phyloP scores from a whole-genome alignment of 2,329 filamentous ascomycete species.

The Apiospora arundinis region DNA sequence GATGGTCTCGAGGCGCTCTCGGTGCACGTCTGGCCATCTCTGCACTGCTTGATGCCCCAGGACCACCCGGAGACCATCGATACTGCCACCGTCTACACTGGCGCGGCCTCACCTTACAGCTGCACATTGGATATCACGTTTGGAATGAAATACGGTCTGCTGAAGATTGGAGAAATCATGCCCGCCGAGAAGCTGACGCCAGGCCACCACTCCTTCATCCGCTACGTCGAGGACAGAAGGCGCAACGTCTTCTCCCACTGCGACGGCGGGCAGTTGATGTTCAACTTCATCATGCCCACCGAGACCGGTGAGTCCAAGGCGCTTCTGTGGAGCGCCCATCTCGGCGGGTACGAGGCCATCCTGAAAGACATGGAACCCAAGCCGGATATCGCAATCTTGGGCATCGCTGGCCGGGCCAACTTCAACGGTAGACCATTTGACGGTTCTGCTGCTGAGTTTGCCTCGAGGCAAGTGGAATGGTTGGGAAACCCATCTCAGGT shows the following conservation, averaged over 20 bases:
- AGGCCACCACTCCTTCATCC: constrained; percentile 24
- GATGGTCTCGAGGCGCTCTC: constrained; percentile 25
- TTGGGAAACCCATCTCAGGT: constrained; percentile 5
- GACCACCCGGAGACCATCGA: constrained; percentile 28
- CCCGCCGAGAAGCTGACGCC: constrained; percentile 24
- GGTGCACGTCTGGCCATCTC: constrained; percentile 33
- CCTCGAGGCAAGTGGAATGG: constrained; percentile 16
- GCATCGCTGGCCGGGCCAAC: constrained; percentile 33
- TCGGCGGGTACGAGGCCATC: constrained; percentile 33
- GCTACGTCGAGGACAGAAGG: constrained; percentile 27
- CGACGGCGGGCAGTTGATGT: constrained; percentile 37
- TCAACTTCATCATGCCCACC: constrained; percentile 30
- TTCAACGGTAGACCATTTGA: constrained; percentile 22
- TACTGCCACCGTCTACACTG: constrained; percentile 28
- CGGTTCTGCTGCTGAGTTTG: constrained; percentile 19
- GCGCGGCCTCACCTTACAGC: constrained; percentile 25
- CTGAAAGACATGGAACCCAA: constrained; percentile 31
- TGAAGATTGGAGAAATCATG: constrained; percentile 25
- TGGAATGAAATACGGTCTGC: constrained; percentile 31
- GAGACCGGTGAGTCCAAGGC: constrained; percentile 25
- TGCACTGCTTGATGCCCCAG: constrained; percentile 35
- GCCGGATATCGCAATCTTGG: constrained; percentile 31
- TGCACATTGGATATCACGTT: constrained; percentile 32
- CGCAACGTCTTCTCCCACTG: constrained; percentile 28
- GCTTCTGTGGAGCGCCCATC: constrained; percentile 32